Evolutionary conservation across 805 yeast genomes (phyloP).

Genomic region (Candida odintsovae): DNA sequence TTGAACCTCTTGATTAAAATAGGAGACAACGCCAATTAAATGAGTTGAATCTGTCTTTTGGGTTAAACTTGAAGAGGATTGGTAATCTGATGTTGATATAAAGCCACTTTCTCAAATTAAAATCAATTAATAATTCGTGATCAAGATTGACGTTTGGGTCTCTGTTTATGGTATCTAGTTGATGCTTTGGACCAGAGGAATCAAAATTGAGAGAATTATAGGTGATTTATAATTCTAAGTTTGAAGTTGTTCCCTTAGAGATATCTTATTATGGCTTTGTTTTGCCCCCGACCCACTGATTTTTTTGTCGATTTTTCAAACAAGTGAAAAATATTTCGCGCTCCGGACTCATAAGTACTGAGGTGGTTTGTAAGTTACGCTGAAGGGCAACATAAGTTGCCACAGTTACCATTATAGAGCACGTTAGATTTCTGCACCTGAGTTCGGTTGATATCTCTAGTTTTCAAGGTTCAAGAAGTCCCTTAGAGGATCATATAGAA

Average conservation of each 20-base stretch:
- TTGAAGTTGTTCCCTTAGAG: slow-evolving; percentile 9
- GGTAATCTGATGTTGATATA: background rate
- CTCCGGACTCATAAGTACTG: background rate
- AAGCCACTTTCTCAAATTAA: slow-evolving; percentile 4
- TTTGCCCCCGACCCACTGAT: slow-evolving; percentile 12
- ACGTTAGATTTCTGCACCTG: too few relatives aligned
- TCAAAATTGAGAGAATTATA: slow-evolving; percentile 8
- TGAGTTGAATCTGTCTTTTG: slow-evolving; percentile 11
- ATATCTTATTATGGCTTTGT: slow-evolving; percentile 6
- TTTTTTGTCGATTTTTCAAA: slow-evolving; percentile 11
- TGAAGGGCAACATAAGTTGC: background rate
- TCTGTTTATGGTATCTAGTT: slow-evolving; percentile 2
- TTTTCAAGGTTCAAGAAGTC: too few relatives aligned
- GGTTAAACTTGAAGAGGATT: background rate
- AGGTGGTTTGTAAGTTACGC: slow-evolving; percentile 9
- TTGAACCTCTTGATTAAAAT: background rate
- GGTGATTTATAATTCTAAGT: slow-evolving; percentile 8
- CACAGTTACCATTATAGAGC: background rate
- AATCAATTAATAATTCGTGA: slow-evolving; percentile 7
- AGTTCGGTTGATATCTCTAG: too few relatives aligned
- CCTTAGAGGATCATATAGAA: too few relatives aligned
- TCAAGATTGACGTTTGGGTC: slow-evolving; percentile 8
- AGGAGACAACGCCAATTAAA: slow-evolving; percentile 15
- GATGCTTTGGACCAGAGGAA: slow-evolving; percentile 3
- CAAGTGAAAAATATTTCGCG: background rate